Conservation (phyloP, 768 basidiomycete species). For the Hygrocybe punicea region DNA sequence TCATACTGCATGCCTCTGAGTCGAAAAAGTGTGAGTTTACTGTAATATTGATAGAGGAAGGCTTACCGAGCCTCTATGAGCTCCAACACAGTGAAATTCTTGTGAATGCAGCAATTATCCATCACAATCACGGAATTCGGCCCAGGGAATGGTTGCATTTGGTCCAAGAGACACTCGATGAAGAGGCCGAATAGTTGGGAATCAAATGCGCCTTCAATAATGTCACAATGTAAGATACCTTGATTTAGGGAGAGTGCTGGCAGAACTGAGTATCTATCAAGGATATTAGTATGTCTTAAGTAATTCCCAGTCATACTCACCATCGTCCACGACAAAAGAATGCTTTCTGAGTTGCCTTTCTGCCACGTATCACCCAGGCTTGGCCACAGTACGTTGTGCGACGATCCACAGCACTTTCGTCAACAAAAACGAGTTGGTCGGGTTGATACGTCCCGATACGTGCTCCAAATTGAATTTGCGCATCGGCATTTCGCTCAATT, state of each 20-base stretch:
- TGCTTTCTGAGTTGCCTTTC: no score
- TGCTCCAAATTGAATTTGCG: background rate
- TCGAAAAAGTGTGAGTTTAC: conserved; percentile 8
- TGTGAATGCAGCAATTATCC: conserved; percentile 40
- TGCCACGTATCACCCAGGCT: no score
- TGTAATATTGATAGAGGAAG: background rate
- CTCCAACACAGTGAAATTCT: background rate
- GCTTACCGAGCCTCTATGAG: background rate
- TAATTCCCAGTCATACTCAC: background rate
- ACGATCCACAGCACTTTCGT: no score
- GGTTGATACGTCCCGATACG: background rate
- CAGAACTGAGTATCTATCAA: conserved; percentile 1
- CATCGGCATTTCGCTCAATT: background rate
- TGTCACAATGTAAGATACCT: conserved; percentile 4
- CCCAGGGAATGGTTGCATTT: no score
- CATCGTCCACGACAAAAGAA: background rate
- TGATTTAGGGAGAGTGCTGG: conserved; percentile 2
- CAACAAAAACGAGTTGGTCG: background rate
- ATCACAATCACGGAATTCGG: conserved; percentile 31
- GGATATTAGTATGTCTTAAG: no score
- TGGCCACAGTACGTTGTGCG: no score
- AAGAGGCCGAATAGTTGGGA: background rate
- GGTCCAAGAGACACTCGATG: background rate
- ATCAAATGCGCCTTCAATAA: conserved; percentile 3
- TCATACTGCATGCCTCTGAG: no score